These are phyloP conservation scores for Fusarium sp. DNA, from an alignment of 2,329 filamentous ascomycete genomes.

Conservation along the genomic window DNA sequence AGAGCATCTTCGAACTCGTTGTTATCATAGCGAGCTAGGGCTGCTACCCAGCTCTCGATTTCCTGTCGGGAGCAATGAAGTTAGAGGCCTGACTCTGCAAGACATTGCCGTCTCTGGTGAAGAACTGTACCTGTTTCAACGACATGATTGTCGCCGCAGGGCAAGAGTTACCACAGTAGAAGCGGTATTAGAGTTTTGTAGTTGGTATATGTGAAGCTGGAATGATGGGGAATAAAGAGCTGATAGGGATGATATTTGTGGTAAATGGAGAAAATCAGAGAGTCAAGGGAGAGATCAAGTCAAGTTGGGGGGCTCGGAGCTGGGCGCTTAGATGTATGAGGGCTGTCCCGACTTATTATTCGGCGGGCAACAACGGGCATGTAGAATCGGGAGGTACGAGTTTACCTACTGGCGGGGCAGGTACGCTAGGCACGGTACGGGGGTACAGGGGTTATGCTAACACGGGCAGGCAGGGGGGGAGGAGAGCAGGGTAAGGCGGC, in stretches of 20 bases:
- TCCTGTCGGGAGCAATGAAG: constrained; percentile 66
- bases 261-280: constrained; percentile 33
- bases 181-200: not conserved
- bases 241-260: constrained; percentile 16
- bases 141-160: constrained; percentile 58
- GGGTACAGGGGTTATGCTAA: constrained; percentile 25
- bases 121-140: constrained; percentile 65
- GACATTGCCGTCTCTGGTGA: constrained; percentile 4
- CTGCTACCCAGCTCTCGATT: constrained; percentile 98
- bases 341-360: constrained; percentile 44
- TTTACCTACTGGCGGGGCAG: constrained; percentile 25
- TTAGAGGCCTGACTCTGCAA: constrained; percentile 28
- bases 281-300: constrained; percentile 14
- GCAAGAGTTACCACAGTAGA: constrained; percentile 35
- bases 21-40: constrained; percentile 91
- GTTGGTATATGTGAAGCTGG: constrained; percentile 4
- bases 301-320: constrained; percentile 27
- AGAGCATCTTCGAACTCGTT: constrained; percentile 95
- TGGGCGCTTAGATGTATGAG: constrained; percentile 43
- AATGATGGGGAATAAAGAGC: constrained; percentile 10
- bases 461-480: constrained; percentile 18
- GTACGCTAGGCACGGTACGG: constrained; percentile 40
- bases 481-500: constrained; percentile 6
- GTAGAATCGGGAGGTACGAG: constrained; percentile 13
- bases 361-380: constrained; percentile 31